A percentile compares a stretch with the other conserved stretches of the same genome.
phyloP scores from a whole-genome alignment of 2,329 filamentous ascomycete genomes.

The Ascochyta rabiei region DNA sequence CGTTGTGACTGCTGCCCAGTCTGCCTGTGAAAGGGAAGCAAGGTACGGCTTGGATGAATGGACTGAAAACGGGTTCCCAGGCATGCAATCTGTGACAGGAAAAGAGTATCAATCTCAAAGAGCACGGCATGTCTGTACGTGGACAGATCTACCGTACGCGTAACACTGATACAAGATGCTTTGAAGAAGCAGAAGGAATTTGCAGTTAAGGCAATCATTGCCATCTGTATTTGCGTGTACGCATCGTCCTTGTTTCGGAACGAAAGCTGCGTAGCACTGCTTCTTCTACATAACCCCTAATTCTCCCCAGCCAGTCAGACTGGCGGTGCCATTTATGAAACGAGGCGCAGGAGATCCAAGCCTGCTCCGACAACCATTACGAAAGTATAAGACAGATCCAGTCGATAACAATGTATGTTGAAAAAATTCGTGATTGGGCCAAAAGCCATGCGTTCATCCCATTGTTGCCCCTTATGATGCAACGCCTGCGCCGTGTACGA shows the following conservation, averaged over 20 bases:
- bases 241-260: conserved; percentile 3
- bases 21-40: not conserved
- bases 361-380: conserved; percentile 12
- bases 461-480: conserved; percentile 12
- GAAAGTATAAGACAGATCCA: conserved; percentile 16
- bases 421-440: conserved; percentile 15
- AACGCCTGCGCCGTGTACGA: conserved; percentile 11
- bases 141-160: conserved; percentile 1
- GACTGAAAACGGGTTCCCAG: not conserved
- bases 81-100: not conserved
- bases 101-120: not conserved
- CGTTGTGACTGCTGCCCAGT: not conserved
- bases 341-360: conserved; percentile 4
- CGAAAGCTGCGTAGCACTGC: conserved; percentile 5
- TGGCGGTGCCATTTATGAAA: conserved; percentile 11
- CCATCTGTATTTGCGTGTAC: conserved; percentile 13
- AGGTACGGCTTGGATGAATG: not conserved
- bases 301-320: conserved; percentile 1
- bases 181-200: not conserved
- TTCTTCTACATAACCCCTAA: conserved; percentile 10
- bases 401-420: conserved; percentile 16
- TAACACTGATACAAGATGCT: not conserved
- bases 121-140: not conserved
- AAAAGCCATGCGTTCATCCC: conserved; percentile 6
- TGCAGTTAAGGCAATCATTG: conserved; percentile 5